Percentiles rank a stretch among this genome's conserved stretches.
phyloP scores from a whole-genome alignment of 2,329 filamentous ascomycete genomes.

The Acrocalymma vagum region DNA sequence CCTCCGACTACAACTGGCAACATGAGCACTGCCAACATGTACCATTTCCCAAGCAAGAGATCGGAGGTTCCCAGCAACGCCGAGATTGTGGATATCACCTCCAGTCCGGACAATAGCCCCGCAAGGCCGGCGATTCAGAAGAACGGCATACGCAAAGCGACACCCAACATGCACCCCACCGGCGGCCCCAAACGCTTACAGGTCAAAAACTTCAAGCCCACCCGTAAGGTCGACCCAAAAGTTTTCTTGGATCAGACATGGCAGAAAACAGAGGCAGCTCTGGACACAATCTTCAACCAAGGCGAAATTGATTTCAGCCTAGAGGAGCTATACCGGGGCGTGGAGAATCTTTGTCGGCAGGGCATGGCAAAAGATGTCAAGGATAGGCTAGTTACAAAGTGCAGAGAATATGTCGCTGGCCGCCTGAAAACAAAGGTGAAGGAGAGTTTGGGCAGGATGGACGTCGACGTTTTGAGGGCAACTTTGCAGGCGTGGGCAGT shows the following conservation, averaged over 20 bases:
- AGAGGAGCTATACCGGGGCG: conserved; percentile 87
- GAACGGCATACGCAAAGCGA: conserved; percentile 49
- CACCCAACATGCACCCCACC: conserved; percentile 73
- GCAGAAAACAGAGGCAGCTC: conserved; percentile 75
- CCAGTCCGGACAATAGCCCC: conserved; percentile 50
- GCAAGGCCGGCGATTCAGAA: conserved; percentile 49
- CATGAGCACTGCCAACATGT: conserved; percentile 46
- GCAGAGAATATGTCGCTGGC: conserved; percentile 68
- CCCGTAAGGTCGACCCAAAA: conserved; percentile 71
- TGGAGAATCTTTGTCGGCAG: conserved; percentile 89
- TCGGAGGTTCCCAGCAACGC: conserved; percentile 17
- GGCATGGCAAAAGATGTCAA: conserved; percentile 75
- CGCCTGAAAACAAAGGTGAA: conserved; percentile 68
- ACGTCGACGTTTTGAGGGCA: conserved; percentile 70
- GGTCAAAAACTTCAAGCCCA: conserved; percentile 87
- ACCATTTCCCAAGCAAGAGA: conserved; percentile 44
- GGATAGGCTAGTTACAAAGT: conserved; percentile 70
- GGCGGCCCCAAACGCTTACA: conserved; percentile 81
- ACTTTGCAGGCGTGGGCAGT: conserved; percentile 73
- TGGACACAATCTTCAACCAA: conserved; percentile 76
- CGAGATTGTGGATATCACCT: conserved; percentile 38
- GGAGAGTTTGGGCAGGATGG: conserved; percentile 62
- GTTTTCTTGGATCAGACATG: conserved; percentile 81
- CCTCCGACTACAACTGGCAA: conserved; percentile 17
- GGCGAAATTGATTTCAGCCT: conserved; percentile 71